A percentile compares a stretch with the other conserved stretches of the same genome.
phyloP scores from a whole-genome alignment of 345 rosid genomes.

The Pistacia atlantica region DNA sequence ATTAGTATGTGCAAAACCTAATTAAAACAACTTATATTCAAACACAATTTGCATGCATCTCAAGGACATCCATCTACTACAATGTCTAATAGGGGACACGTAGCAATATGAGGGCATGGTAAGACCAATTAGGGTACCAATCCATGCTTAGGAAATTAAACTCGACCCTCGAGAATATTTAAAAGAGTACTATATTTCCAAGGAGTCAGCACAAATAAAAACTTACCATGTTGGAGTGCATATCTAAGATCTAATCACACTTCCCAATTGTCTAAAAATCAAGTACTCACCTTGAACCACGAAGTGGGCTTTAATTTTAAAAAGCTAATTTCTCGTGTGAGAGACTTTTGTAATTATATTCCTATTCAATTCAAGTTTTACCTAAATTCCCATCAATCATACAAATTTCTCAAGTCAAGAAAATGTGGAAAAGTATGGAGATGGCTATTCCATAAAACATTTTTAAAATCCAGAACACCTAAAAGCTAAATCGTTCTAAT shows the following conservation, averaged over 20 bases:
- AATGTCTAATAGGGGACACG: not conserved
- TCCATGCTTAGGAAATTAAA: not conserved
- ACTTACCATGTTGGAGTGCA: not conserved
- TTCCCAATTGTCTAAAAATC: constrained; percentile 7
- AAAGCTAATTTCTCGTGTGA: not conserved
- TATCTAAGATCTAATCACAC: constrained; percentile 2
- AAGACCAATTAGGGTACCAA: not conserved
- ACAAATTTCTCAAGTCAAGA: not conserved
- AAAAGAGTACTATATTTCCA: not conserved
- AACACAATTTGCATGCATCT: not conserved
- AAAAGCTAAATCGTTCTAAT: not conserved
- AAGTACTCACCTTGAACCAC: not conserved
- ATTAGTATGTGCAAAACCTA: not conserved
- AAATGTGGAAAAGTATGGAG: not conserved
- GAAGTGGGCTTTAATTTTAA: not conserved
- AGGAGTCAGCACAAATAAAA: not conserved
- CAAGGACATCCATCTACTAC: not conserved
- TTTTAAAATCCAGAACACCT: no score
- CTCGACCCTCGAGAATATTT: not conserved
- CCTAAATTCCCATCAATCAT: not conserved
- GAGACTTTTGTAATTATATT: not conserved
- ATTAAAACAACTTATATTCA: not conserved
- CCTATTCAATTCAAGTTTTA: not conserved
- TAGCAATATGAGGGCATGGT: not conserved
- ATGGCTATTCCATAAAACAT: no score